Percentiles rank a stretch among this genome's conserved stretches.
Evolutionary conservation across 1,139 yeast genomes (phyloP).

Genomic region (Scheffersomyces illinoinensis): DNA sequence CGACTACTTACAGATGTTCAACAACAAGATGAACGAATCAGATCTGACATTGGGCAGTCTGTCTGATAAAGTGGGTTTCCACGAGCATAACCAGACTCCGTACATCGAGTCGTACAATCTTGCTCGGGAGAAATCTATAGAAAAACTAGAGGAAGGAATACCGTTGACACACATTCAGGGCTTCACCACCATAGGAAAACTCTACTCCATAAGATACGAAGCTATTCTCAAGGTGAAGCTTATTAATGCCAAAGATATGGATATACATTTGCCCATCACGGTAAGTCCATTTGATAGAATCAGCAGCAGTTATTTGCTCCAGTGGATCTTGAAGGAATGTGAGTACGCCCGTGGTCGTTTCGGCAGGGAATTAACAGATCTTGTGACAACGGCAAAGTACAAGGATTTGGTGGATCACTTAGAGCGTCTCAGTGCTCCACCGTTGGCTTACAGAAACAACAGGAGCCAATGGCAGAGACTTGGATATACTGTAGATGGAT

Average conservation of each 20-base stretch:
- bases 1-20: slow-evolving; percentile 33
- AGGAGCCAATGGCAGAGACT: slow-evolving; percentile 38
- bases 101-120: slow-evolving; percentile 16
- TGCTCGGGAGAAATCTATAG: slow-evolving; percentile 15
- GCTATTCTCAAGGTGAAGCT: slow-evolving; percentile 50
- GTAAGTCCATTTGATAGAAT: slow-evolving; percentile 54
- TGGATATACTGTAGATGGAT: slow-evolving; percentile 37
- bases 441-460: slow-evolving; percentile 31
- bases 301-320: slow-evolving; percentile 44
- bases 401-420: slow-evolving; percentile 23
- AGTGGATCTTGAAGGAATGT: slow-evolving; percentile 57
- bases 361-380: slow-evolving; percentile 33
- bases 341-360: slow-evolving; percentile 39
- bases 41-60: background rate
- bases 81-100: slow-evolving; percentile 4
- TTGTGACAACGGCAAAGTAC: slow-evolving; percentile 22
- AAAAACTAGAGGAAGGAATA: slow-evolving; percentile 38
- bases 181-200: slow-evolving; percentile 51
- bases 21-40: background rate
- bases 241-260: slow-evolving; percentile 50
- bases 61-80: background rate
- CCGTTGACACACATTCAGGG: slow-evolving; percentile 49
- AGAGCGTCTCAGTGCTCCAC: slow-evolving; percentile 26
- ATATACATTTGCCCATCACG: slow-evolving; percentile 51
- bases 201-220: slow-evolving; percentile 56